Evolutionary conservation across 2,329 filamentous ascomycete genomes (phyloP).

Genomic region (Aspergillus novofumigatus): DNA sequence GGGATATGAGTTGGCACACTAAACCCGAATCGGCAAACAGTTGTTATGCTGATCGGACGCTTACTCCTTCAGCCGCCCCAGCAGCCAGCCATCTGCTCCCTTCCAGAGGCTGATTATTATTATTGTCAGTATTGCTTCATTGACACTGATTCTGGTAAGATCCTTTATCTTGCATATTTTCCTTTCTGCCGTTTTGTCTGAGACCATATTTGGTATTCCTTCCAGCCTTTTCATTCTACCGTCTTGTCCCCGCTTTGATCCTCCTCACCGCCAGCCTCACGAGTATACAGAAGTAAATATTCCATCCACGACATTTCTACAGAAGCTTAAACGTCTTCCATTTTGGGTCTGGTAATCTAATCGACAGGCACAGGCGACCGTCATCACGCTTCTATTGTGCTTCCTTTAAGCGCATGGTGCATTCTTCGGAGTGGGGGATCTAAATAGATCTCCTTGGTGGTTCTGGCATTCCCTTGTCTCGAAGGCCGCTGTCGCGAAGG

Average conservation of each 20-base stretch:
- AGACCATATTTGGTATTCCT: background rate
- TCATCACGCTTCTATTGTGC: slow-evolving; percentile 7
- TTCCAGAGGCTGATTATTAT: background rate
- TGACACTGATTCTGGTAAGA: background rate
- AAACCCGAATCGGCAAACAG: slow-evolving; percentile 39
- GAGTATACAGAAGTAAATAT: slow-evolving; percentile 7
- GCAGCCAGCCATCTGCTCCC: slow-evolving; percentile 8
- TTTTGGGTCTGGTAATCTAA: background rate
- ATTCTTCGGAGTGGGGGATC: slow-evolving; percentile 42
- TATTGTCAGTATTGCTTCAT: background rate
- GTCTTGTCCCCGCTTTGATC: slow-evolving; percentile 3
- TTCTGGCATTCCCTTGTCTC: slow-evolving; percentile 37
- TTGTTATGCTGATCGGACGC: slow-evolving; percentile 24
- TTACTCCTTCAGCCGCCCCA: slow-evolving; percentile 6
- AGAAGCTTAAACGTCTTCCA: background rate
- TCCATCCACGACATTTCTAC: background rate
- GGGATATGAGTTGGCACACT: slow-evolving; percentile 38
- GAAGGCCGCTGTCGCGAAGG: slow-evolving; percentile 12
- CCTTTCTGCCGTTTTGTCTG: background rate
- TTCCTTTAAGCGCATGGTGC: slow-evolving; percentile 36
- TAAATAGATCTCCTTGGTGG: slow-evolving; percentile 40
- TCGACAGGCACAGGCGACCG: background rate
- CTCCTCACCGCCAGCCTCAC: slow-evolving; percentile 8
- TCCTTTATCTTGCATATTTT: background rate
- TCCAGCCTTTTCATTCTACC: background rate